Evolutionary conservation across 768 basidiomycete species (phyloP).

Genomic region (Tephrocybe sp.): DNA sequence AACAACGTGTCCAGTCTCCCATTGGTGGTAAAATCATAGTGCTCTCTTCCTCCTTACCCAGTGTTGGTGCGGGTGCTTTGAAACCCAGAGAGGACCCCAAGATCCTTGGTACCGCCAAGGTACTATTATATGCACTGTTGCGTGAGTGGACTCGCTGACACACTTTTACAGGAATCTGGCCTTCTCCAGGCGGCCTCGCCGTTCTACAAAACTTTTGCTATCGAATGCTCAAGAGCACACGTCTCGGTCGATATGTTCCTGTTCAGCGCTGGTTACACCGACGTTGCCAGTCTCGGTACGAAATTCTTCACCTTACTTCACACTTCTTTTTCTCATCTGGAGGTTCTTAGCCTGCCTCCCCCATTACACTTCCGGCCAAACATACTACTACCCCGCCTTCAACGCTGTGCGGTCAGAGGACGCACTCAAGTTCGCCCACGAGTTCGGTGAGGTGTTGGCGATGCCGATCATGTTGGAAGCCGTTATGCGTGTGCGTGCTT

Average conservation of each 20-base stretch:
- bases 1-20: conserved; percentile 53
- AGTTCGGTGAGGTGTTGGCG: conserved; percentile 77
- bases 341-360: conserved; percentile 76
- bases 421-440: conserved; percentile 97
- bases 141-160: background rate
- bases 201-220: conserved; percentile 99
- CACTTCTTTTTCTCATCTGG: background rate
- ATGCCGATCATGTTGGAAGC: conserved; percentile 96
- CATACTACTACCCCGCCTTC: conserved; percentile 98
- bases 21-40: conserved; percentile 95
- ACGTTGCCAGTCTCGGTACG: conserved; percentile 69
- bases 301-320: background rate
- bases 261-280: conserved; percentile 86
- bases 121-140: too few species aligned
- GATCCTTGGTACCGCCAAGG: too few species aligned
- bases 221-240: conserved; percentile 95
- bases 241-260: conserved; percentile 99
- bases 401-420: conserved; percentile 94
- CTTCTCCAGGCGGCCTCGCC: conserved; percentile 90
- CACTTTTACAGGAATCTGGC: conserved; percentile 68
- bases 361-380: conserved; percentile 97
- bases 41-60: conserved; percentile 65
- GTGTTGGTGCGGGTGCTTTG: conserved; percentile 83
- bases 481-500: conserved; percentile 97
- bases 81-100: conserved; percentile 81